Conservation (phyloP, 2,329 filamentous ascomycete species). For the Microsporum ferrugineum region DNA sequence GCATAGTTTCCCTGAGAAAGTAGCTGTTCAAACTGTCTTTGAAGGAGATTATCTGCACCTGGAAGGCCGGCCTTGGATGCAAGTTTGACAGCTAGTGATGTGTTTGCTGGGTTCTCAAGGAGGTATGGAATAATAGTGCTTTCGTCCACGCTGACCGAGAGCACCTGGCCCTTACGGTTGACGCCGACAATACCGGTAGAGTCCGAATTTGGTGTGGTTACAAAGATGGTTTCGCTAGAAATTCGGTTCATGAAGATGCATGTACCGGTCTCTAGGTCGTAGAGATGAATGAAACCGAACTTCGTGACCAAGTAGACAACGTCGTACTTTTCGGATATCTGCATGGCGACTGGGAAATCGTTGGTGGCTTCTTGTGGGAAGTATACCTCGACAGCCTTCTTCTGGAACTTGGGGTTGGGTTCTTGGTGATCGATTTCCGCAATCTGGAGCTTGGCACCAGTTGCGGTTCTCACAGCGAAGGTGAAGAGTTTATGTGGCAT, state of each 20-base stretch:
- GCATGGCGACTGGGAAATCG: conserved; percentile 96
- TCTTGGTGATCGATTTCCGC: conserved; percentile 93
- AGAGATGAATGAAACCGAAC: conserved; percentile 97
- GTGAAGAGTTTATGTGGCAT: conserved; percentile 92
- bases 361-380: conserved; percentile 92
- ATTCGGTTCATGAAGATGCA: conserved; percentile 99
- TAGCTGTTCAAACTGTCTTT: conserved; percentile 82
- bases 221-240: conserved; percentile 98
- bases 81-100: conserved; percentile 86
- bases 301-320: conserved; percentile 97
- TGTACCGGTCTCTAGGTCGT: conserved; percentile 88
- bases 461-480: conserved; percentile 82
- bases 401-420: conserved; percentile 77
- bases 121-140: conserved; percentile 85
- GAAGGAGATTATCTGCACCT: conserved; percentile 86
- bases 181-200: conserved; percentile 86
- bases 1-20: conserved; percentile 68
- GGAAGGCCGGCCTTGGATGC: conserved; percentile 87
- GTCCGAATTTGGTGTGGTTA: conserved; percentile 70
- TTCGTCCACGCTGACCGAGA: conserved; percentile 90
- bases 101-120: conserved; percentile 90
- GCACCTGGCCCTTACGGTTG: conserved; percentile 93
- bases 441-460: conserved; percentile 89
- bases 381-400: conserved; percentile 96
- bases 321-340: conserved; percentile 92